Conservation (phyloP, 1,139 yeast genomes). For the Citeromyces hawaiiensis region DNA sequence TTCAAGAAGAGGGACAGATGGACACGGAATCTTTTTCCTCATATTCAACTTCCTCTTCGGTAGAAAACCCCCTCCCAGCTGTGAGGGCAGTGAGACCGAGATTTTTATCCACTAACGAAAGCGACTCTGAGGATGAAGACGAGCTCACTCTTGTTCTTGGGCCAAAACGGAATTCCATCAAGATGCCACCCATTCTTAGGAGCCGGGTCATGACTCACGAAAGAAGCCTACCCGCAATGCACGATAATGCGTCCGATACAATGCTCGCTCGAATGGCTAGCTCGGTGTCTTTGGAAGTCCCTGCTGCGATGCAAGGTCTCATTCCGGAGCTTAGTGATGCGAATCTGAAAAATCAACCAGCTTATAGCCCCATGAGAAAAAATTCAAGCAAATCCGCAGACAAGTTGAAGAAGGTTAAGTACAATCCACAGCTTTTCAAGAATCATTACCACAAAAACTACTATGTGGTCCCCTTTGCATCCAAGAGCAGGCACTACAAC, state of each 20-base stretch:
- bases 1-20: background rate
- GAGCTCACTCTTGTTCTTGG: constrained; percentile 4
- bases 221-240: constrained; percentile 2
- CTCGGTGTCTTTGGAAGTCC: constrained; percentile 1
- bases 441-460: constrained; percentile 7
- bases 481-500: constrained; percentile 5
- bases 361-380: background rate
- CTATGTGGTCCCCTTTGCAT: constrained; percentile 6
- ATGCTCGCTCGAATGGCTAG: background rate
- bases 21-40: background rate
- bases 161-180: constrained; percentile 2
- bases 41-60: background rate
- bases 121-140: constrained; percentile 3
- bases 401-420: background rate
- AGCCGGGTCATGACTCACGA: constrained; percentile 2
- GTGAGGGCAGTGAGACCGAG: background rate
- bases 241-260: constrained; percentile 1
- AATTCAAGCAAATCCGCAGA: background rate
- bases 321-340: constrained; percentile 1
- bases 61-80: background rate
- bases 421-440: constrained; percentile 4
- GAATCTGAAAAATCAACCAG: background rate
- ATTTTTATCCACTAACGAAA: background rate
- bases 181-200: constrained; percentile 2
- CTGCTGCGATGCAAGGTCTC: background rate